Evolutionary conservation across 345 rosid genomes (phyloP).

Genomic region (Syzygium grande): DNA sequence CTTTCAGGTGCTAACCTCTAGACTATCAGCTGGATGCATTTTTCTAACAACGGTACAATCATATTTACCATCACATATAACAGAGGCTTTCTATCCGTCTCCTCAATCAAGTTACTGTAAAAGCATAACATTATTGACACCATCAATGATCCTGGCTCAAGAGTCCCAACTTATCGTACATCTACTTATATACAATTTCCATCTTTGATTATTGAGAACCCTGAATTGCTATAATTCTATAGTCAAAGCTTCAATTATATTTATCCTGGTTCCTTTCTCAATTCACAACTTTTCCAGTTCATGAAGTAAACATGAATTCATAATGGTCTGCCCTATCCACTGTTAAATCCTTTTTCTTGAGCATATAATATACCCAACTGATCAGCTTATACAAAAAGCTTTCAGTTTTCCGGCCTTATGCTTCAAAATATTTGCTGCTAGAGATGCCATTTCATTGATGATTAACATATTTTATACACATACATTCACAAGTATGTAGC

Average conservation of each 20-base stretch:
- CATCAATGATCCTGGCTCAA: not conserved
- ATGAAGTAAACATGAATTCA: not conserved
- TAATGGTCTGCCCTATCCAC: not conserved
- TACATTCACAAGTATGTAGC: not conserved
- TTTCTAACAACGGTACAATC: not conserved
- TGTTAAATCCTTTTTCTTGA: not conserved
- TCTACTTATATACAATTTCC: not conserved
- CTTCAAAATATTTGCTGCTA: not conserved
- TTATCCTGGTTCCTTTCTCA: not conserved
- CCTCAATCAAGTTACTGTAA: not conserved
- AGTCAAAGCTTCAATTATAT: not conserved
- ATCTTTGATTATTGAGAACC: not conserved
- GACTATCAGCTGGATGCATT: not conserved
- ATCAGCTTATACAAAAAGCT: not conserved
- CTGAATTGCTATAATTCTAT: not conserved
- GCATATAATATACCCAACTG: not conserved
- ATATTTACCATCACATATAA: not conserved
- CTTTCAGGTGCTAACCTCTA: not conserved
- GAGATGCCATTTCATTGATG: not conserved
- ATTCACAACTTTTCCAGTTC: not conserved
- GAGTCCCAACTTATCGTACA: not conserved
- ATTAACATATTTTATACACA: not conserved
- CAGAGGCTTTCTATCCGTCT: not conserved
- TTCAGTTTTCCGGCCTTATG: not conserved
- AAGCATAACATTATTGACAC: not conserved